These are phyloP conservation scores for Ajuga reptans DNA, from an alignment of 305 asterid species.

Conservation along the genomic window DNA sequence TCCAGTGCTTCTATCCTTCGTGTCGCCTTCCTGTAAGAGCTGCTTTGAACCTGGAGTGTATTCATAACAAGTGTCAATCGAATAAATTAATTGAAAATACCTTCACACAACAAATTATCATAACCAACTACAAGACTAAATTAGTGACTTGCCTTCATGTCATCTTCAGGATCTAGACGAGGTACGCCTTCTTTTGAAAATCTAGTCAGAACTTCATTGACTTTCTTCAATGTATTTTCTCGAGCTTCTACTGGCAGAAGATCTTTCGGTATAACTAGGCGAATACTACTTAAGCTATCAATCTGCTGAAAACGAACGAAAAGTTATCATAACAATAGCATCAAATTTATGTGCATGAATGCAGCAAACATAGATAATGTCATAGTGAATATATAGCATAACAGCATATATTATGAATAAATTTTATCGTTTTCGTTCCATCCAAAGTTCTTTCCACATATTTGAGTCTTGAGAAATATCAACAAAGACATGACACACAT, in stretches of 20 bases:
- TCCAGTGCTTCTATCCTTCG: slow-evolving; percentile 87
- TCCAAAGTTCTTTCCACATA: not conserved
- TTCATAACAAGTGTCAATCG: slow-evolving; percentile 14
- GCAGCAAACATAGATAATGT: not conserved
- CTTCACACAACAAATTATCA: not conserved
- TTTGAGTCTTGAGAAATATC: not conserved
- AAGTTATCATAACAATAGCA: not conserved
- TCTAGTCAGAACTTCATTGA: slow-evolving; percentile 67
- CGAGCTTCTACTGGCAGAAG: slow-evolving; percentile 77
- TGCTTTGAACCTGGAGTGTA: slow-evolving; percentile 62
- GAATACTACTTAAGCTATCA: slow-evolving; percentile 63
- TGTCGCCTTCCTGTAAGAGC: slow-evolving; percentile 74
- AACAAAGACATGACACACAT: not conserved
- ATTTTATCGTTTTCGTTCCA: not conserved
- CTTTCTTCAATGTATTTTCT: slow-evolving; percentile 82
- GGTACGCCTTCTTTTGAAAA: slow-evolving; percentile 76
- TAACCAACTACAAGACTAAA: not conserved
- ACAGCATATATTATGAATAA: not conserved
- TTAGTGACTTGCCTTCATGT: slow-evolving; percentile 60
- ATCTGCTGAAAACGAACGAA: slow-evolving; percentile 37
- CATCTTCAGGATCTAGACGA: slow-evolving; percentile 84
- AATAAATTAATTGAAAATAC: not conserved
- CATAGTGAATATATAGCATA: not conserved
- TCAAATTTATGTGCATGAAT: slow-evolving; percentile 1
- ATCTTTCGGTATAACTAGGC: slow-evolving; percentile 75